Conservation (phyloP, 192 early-diverging fungal species). For the Coemansia reversa region DNA sequence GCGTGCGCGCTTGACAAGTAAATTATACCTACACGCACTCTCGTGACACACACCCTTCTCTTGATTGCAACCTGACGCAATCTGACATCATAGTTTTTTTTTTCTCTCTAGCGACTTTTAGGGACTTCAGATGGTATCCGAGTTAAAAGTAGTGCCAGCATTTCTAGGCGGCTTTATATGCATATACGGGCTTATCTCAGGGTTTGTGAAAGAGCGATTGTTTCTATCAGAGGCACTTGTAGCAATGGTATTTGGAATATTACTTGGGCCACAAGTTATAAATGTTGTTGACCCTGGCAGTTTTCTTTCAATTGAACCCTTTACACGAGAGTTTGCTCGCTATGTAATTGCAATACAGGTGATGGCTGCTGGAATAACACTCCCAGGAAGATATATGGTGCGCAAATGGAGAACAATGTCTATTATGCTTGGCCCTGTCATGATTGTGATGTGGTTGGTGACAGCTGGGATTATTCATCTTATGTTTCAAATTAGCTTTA, state of each 20-base stretch:
- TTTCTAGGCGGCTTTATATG: constrained; percentile 78
- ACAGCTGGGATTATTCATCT: constrained; percentile 61
- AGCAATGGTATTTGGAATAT: constrained; percentile 81
- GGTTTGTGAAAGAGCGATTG: constrained; percentile 69
- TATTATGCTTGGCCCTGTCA: constrained; percentile 76
- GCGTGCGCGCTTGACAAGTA: constrained; percentile 2
- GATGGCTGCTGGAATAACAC: constrained; percentile 81
- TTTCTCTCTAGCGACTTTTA: too few species aligned
- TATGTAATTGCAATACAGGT: constrained; percentile 81
- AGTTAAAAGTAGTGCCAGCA: constrained; percentile 55
- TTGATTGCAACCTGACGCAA: too few species aligned
- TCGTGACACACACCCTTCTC: neutral
- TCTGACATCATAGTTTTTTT: too few species aligned
- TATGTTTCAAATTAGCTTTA: constrained; percentile 52
- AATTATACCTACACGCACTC: too few species aligned
- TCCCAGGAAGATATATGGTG: constrained; percentile 75
- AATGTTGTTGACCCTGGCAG: constrained; percentile 67
- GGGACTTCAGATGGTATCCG: constrained; percentile 6
- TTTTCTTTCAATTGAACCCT: constrained; percentile 52
- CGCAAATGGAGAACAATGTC: constrained; percentile 73
- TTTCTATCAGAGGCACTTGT: constrained; percentile 77
- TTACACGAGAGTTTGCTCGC: constrained; percentile 74
- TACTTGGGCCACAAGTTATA: constrained; percentile 74
- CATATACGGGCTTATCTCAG: constrained; percentile 67
- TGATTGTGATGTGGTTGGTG: constrained; percentile 80